Conservation (phyloP, 495 filamentous ascomycete species). For the Annulohypoxylon nitens region DNA sequence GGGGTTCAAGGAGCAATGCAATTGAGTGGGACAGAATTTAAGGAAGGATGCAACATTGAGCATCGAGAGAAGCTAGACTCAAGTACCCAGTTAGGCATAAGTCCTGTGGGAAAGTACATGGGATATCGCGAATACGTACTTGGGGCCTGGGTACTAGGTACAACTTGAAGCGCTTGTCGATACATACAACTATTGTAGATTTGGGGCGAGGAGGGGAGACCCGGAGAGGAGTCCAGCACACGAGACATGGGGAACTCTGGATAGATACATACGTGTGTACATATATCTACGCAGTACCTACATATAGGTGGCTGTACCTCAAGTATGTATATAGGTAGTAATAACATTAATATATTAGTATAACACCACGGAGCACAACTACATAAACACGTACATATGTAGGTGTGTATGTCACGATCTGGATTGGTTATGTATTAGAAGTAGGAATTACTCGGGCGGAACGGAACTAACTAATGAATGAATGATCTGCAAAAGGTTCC, state of each 20-base stretch:
- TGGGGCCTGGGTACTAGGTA: neutral
- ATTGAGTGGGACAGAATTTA: conserved; percentile 37
- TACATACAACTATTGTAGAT: conserved; percentile 2
- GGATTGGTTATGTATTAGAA: conserved; percentile 25
- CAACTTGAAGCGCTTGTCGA: neutral
- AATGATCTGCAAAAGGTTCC: neutral
- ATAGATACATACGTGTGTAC: neutral
- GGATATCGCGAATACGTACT: conserved; percentile 1
- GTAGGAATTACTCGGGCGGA: neutral
- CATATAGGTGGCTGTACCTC: no score
- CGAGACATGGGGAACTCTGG: conserved; percentile 8
- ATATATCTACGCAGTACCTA: no score
- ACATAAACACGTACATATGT: neutral
- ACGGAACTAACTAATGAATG: neutral
- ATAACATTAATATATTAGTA: conserved; percentile 18
- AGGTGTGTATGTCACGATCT: conserved; percentile 16
- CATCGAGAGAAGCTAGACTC: conserved; percentile 11
- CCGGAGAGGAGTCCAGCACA: conserved; percentile 28
- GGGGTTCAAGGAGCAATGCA: conserved; percentile 46
- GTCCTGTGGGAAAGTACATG: conserved; percentile 23
- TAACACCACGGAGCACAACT: conserved; percentile 24
- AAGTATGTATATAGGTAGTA: no score
- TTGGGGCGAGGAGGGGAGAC: conserved; percentile 1
- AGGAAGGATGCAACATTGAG: conserved; percentile 22
- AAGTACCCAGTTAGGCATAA: conserved; percentile 37